Evolutionary conservation across 371 early-diverging fungal species (phyloP).

Genomic region (Mortierella sp.): DNA sequence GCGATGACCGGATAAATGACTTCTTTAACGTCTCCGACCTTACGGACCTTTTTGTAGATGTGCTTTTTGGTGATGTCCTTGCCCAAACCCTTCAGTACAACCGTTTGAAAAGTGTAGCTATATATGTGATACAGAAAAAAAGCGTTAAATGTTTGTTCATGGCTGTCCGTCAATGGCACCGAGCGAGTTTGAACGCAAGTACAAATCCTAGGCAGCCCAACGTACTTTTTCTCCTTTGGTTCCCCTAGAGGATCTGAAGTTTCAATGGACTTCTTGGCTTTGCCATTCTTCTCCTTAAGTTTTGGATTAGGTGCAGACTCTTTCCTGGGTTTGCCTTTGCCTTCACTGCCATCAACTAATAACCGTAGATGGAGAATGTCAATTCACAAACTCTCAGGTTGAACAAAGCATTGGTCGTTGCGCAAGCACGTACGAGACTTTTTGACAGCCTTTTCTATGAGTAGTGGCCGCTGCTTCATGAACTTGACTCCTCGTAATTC

Average conservation of each 20-base stretch:
- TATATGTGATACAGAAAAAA: background rate
- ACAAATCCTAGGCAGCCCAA: constrained; percentile 5
- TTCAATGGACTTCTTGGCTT: constrained; percentile 27
- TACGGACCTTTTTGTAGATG: constrained; percentile 75
- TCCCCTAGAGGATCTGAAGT: constrained; percentile 28
- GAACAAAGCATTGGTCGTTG: background rate
- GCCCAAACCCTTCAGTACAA: constrained; percentile 46
- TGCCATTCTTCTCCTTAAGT: constrained; percentile 13
- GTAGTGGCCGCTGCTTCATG: constrained; percentile 67
- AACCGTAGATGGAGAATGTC: background rate
- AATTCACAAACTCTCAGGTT: background rate
- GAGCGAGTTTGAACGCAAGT: no score
- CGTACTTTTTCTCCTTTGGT: constrained; percentile 52
- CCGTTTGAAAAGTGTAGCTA: constrained; percentile 47
- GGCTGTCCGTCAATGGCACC: no score
- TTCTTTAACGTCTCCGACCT: constrained; percentile 69
- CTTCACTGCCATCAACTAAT: constrained; percentile 30
- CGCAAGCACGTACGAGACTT: constrained; percentile 54
- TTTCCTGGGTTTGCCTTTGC: constrained; percentile 21
- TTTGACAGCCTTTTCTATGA: constrained; percentile 81
- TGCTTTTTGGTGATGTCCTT: constrained; percentile 70
- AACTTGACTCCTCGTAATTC: constrained; percentile 79
- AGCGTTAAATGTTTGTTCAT: no score
- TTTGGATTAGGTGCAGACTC: constrained; percentile 45
- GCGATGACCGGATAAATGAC: constrained; percentile 64